Conservation (phyloP, 345 rosid genomes). For the Lumnitzera racemosa region DNA sequence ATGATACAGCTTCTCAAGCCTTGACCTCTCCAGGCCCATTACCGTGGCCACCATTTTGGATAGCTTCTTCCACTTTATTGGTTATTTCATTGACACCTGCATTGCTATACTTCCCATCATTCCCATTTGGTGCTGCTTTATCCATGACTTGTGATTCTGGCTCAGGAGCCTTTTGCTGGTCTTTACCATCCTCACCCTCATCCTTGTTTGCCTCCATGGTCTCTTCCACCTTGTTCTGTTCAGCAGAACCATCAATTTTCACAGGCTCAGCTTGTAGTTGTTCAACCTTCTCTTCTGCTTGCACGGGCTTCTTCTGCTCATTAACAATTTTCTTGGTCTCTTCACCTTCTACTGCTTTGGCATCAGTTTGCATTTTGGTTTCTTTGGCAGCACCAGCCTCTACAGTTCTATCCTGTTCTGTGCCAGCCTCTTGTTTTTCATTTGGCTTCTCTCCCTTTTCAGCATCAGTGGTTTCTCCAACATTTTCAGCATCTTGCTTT, state of each 20-base stretch:
- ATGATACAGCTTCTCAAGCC: conserved; percentile 19
- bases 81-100: conserved; percentile 8
- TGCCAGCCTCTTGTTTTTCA: conserved; percentile 13
- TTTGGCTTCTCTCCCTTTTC: conserved; percentile 12
- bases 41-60: conserved; percentile 30
- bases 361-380: conserved; percentile 2
- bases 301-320: no score
- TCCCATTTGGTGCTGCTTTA: conserved; percentile 13
- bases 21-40: conserved; percentile 12
- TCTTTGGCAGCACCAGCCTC: conserved; percentile 10
- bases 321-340: not conserved
- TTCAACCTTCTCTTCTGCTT: conserved; percentile 16
- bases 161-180: conserved; percentile 10
- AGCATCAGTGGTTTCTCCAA: conserved; percentile 15
- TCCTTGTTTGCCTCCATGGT: conserved; percentile 8
- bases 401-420: conserved; percentile 12
- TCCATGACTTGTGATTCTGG: conserved; percentile 21
- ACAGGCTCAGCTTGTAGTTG: conserved; percentile 17
- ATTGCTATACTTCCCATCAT: conserved; percentile 11
- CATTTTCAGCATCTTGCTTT: conserved; percentile 8
- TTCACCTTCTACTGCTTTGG: conserved; percentile 6
- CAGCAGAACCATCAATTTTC: conserved; percentile 14
- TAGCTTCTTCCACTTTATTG: conserved; percentile 24
- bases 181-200: conserved; percentile 14
- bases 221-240: conserved; percentile 12